A percentile compares a stretch with the other conserved stretches of the same genome.
These are phyloP conservation scores for Isoetes taiwanensis DNA, from an alignment of 75 land plant species.

Conservation along the genomic window DNA sequence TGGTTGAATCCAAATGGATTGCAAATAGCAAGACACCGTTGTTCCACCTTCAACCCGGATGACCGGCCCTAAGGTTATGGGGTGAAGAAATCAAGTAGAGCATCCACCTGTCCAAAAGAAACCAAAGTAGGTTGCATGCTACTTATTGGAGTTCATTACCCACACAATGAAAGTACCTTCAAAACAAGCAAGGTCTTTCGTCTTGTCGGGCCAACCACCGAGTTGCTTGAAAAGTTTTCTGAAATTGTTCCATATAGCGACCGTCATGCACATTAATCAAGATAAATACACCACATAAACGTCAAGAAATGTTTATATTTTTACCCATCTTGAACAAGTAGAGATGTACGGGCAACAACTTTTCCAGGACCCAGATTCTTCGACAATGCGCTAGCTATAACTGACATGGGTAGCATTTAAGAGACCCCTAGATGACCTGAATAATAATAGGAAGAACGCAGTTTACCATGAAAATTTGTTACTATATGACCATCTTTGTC, in stretches of 20 bases:
- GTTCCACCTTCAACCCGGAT: conserved; percentile 69
- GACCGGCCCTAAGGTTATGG: conserved; percentile 62
- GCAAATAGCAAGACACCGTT: conserved; percentile 85
- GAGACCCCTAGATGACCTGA: no score
- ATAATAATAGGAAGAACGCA: no score
- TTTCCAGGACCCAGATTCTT: conserved; percentile 46
- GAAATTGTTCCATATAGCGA: no score
- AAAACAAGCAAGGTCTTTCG: conserved; percentile 91
- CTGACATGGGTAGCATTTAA: no score
- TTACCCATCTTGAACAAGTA: conserved; percentile 78
- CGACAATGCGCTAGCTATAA: conserved; percentile 76
- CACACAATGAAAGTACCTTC: conserved; percentile 33
- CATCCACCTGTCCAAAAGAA: conserved; percentile 83
- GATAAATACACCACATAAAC: no score
- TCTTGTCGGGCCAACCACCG: conserved; percentile 71
- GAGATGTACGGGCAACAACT: conserved; percentile 81
- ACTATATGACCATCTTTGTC: conserved; percentile 78
- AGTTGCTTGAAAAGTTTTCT: conserved; percentile 87
- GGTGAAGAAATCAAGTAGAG: conserved; percentile 57
- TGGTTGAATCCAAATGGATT: conserved; percentile 99
- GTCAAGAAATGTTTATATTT: no score
- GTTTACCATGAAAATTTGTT: conserved; percentile 86
- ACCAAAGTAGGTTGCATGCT: no score
- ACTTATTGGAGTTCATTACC: no score
- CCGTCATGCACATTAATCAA: no score